Base-by-base conservation (phyloP, 768 basidiomycete species). In the Erythrobasidium yunnanense region DNA sequence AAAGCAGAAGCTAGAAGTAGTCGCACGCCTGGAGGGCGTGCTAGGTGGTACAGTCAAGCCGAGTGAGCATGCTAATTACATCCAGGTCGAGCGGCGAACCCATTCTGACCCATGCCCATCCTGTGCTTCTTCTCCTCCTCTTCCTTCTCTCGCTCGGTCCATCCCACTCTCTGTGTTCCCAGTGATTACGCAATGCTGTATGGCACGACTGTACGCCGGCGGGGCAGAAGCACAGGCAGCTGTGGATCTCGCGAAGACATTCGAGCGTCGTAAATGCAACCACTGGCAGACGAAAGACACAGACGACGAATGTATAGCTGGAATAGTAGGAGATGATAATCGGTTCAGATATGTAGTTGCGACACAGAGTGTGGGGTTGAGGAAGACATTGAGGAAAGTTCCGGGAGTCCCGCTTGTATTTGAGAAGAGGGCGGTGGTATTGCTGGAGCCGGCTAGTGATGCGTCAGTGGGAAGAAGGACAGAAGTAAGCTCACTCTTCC, bases 181-280 rank as follows among this genome's bases (percentile, higher is more conserved):
- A 71, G 95, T 99, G 93, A 96, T 99, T 76, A 96, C 95, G 0
- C 93, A 97, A 75, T 99, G 95, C 76, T 93, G 86, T 74, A 90
- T 99, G 45, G 85, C 91, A 70, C 88, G 90, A 74, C 81, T 99
- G 1, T 97, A 99, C 77, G 81, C 2, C 22, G 82, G 86, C 63
- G 91, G 90, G 13, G 83, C 81, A 66, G 73, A 80, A 1, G 81
- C 82, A 30, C 91, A 96, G 73, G 77, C 82, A 0, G 83, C 85
- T 0, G 85, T 90, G 0, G 88, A 95, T 74, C 80, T 95, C 46
- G 93, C 95, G 1, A 97, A 96, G 77, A 82, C 80, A 0, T 96
- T 95, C 70, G 93, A 96, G 77, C 81, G 93, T 65, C 76, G 95
- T 70, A 90, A 87, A 77, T 99, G 95, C 75, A 96, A 96, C 74